phyloP scores from a whole-genome alignment of 2,329 filamentous ascomycete species.

The Myriosclerotinia curreyana region DNA sequence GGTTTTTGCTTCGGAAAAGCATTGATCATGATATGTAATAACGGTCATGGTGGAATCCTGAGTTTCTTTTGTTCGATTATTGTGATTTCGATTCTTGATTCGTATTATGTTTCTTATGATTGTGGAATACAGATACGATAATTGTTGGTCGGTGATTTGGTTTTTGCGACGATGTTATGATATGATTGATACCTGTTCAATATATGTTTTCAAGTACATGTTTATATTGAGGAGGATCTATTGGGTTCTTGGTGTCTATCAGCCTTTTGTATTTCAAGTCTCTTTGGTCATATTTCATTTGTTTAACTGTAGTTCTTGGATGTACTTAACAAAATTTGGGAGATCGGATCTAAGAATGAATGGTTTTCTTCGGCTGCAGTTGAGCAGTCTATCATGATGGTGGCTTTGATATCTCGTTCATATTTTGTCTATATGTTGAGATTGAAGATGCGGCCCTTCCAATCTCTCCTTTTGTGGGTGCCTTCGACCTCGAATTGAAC shows the following conservation, averaged over 20 bases:
- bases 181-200: slow-evolving; percentile 9
- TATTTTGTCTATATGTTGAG: background rate
- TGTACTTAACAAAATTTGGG: slow-evolving; percentile 18
- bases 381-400: background rate
- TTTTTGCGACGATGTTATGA: slow-evolving; percentile 12
- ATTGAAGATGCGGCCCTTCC: background rate
- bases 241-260: slow-evolving; percentile 4
- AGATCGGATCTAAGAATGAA: slow-evolving; percentile 13
- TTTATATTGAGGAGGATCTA: slow-evolving; percentile 7
- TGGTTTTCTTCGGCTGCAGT: background rate
- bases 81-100: slow-evolving; percentile 16
- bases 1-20: slow-evolving; percentile 21
- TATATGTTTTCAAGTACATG: slow-evolving; percentile 7
- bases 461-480: background rate
- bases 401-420: background rate
- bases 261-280: slow-evolving; percentile 16
- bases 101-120: slow-evolving; percentile 20
- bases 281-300: slow-evolving; percentile 6
- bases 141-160: slow-evolving; percentile 3
- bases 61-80: slow-evolving; percentile 14
- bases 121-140: slow-evolving; percentile 8
- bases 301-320: slow-evolving; percentile 7
- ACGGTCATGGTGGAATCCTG: slow-evolving; percentile 6
- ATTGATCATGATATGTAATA: slow-evolving; percentile 7
- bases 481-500: background rate